Evolutionary conservation across 306 rosid species (phyloP), one percentile per base, ranked within the genome.

Genomic region (Cicer arietinum): DNA sequence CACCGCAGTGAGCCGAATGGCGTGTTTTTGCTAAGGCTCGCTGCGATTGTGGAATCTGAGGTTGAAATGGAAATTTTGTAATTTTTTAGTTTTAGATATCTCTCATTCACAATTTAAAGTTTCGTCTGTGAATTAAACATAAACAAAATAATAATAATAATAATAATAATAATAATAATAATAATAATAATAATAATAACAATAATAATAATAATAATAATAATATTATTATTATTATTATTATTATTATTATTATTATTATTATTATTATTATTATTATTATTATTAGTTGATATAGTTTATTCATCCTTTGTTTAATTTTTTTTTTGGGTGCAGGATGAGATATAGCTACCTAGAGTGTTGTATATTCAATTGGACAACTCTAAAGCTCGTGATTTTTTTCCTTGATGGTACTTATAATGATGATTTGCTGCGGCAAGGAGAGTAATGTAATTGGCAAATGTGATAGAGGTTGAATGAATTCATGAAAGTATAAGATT

Each of bases 281-380:
- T 14, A 4, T 50, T 22, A 48, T 45, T 1, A 17, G 18, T 42
- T 80, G 78, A 81, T 73, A 59, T 54, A 2, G 14, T 14, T 75
- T 57, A 40, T 67, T 10, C 8, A 30, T 35, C 44, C 1, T 42
- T 67, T 77, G 50, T 47, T 22, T 75, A 65, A 1, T 35, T 70
- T 77, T 50, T 14, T 74, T 51, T 66, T 75, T 62, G 6, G 65
- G n/a, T 84, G 86, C 96, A 94, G 98, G 76, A 45, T 59, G 58
- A 79, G 63, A 40, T 78, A 43, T 65, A 76, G 76, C 51, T 81
- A 43, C 58, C 53, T 37, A 72, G 52, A 46, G 65, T 64, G 72
- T 62, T 48, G 71, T 63, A 45, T 64, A 48, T 73, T 67, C 42
- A 20, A 14, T 68, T 66, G 69, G 86, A 46, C 67, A 41, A 40